Percentiles rank a stretch among this genome's conserved stretches.
phyloP scores from a whole-genome alignment of 169 alveolate genomes.

The Plasmodium gaboni region DNA sequence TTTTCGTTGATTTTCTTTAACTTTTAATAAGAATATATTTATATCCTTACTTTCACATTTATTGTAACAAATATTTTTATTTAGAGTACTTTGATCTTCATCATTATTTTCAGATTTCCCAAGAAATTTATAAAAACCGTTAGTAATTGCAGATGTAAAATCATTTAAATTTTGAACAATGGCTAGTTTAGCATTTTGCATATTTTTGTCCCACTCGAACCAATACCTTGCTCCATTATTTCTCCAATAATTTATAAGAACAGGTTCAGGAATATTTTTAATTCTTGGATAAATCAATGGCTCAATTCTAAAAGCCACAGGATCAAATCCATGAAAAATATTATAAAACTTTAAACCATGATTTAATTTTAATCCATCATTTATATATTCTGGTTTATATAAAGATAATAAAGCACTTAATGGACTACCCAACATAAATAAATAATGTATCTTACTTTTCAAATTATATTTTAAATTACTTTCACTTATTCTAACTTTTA shows the following conservation, averaged over 20 bases:
- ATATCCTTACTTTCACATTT: conserved; percentile 77
- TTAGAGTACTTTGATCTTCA: conserved; percentile 72
- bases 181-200: conserved; percentile 84
- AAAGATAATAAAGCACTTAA: conserved; percentile 84
- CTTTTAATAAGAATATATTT: conserved; percentile 76
- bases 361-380: conserved; percentile 81
- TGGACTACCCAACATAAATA: conserved; percentile 90
- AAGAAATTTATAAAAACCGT: conserved; percentile 76
- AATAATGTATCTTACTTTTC: conserved; percentile 85
- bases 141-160: conserved; percentile 81
- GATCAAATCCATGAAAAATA: conserved; percentile 91
- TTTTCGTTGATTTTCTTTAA: conserved; percentile 77
- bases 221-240: conserved; percentile 89
- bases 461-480: conserved; percentile 69
- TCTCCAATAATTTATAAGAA: conserved; percentile 88
- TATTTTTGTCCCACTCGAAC: conserved; percentile 89
- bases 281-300: conserved; percentile 84
- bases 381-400: conserved; percentile 85
- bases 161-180: conserved; percentile 81
- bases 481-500: conserved; percentile 68
- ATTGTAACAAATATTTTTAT: conserved; percentile 71
- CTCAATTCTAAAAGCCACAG: conserved; percentile 88
- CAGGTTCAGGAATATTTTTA: conserved; percentile 87
- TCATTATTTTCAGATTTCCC: conserved; percentile 76
- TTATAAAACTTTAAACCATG: conserved; percentile 83